Percentiles rank a stretch among this genome's conserved stretches.
phyloP scores from a whole-genome alignment of 1,284 basidiomycete genomes.

The Sporisorium reilianum region DNA sequence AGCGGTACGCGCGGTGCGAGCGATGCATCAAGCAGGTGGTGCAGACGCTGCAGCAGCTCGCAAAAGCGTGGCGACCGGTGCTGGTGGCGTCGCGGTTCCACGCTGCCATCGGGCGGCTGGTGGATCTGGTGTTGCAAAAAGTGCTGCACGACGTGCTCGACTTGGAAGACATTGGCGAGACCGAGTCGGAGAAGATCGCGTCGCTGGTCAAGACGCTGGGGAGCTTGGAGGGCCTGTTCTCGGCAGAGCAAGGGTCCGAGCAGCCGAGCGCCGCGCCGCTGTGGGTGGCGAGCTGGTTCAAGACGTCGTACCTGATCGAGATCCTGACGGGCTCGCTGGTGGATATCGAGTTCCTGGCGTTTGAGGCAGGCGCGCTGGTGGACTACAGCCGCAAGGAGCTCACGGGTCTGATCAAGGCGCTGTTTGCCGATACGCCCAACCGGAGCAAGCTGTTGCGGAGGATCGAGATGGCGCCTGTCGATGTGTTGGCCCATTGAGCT shows the following conservation, averaged over 20 bases:
- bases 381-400: conserved; percentile 91
- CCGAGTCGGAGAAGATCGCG: conserved; percentile 85
- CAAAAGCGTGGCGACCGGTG: conserved; percentile 80
- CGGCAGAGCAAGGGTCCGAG: conserved; percentile 72
- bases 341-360: conserved; percentile 87
- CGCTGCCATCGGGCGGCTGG: conserved; percentile 76
- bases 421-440: conserved; percentile 77
- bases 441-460: conserved; percentile 55
- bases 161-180: conserved; percentile 88
- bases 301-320: conserved; percentile 65
- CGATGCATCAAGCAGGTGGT: conserved; percentile 78
- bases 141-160: conserved; percentile 82
- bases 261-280: conserved; percentile 51
- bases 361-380: conserved; percentile 88
- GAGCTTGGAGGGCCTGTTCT: conserved; percentile 83
- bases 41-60: conserved; percentile 77
- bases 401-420: conserved; percentile 81
- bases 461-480: conserved; percentile 47
- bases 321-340: conserved; percentile 67
- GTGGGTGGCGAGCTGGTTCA: conserved; percentile 67
- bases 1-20: conserved; percentile 83
- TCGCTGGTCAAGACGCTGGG: conserved; percentile 81
- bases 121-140: conserved; percentile 78
- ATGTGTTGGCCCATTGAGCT: conserved; percentile 34
- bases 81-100: conserved; percentile 59